Evolutionary conservation across 768 basidiomycete genomes (phyloP).

Genomic region (Pisolithus microcarpus): DNA sequence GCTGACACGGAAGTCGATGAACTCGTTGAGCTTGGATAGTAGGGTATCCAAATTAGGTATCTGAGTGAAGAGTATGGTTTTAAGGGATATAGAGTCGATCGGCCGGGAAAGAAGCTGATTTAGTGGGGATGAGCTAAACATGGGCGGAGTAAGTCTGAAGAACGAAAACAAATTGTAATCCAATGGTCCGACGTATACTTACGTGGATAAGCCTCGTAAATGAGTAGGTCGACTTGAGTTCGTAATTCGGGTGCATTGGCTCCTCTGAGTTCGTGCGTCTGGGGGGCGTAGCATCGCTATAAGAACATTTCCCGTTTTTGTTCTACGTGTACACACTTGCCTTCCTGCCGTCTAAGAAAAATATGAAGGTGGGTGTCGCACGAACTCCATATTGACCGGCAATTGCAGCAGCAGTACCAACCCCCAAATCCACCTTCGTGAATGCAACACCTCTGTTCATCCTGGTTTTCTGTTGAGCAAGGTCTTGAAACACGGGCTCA

Average conservation of each 20-base stretch:
- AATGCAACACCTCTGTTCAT: slow-evolving; percentile 55
- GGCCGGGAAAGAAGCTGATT: slow-evolving; percentile 48
- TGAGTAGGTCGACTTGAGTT: slow-evolving; percentile 65
- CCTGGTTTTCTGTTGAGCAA: slow-evolving; percentile 58
- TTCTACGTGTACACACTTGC: slow-evolving; percentile 29
- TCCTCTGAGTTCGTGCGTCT: slow-evolving; percentile 70
- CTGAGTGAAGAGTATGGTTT: slow-evolving; percentile 71
- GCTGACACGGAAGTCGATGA: slow-evolving; percentile 47
- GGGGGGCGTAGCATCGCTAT: neutral
- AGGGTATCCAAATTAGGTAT: slow-evolving; percentile 64
- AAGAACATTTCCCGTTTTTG: neutral
- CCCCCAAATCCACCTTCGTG: slow-evolving; percentile 74
- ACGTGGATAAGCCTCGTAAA: slow-evolving; percentile 80
- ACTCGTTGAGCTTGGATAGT: slow-evolving; percentile 50
- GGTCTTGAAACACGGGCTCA: slow-evolving; percentile 73
- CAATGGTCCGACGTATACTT: slow-evolving; percentile 22
- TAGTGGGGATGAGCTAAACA: slow-evolving; percentile 72
- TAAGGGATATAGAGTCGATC: slow-evolving; percentile 57
- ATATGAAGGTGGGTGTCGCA: slow-evolving; percentile 85
- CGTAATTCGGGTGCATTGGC: slow-evolving; percentile 61
- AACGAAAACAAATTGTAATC: neutral
- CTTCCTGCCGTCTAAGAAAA: slow-evolving; percentile 74
- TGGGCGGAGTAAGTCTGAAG: neutral
- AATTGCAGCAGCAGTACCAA: slow-evolving; percentile 55
- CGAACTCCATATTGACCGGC: slow-evolving; percentile 58